Percentiles rank a stretch among this genome's conserved stretches.
Conservation (phyloP, 768 basidiomycete genomes). For the Pleurotus sapidus region DNA sequence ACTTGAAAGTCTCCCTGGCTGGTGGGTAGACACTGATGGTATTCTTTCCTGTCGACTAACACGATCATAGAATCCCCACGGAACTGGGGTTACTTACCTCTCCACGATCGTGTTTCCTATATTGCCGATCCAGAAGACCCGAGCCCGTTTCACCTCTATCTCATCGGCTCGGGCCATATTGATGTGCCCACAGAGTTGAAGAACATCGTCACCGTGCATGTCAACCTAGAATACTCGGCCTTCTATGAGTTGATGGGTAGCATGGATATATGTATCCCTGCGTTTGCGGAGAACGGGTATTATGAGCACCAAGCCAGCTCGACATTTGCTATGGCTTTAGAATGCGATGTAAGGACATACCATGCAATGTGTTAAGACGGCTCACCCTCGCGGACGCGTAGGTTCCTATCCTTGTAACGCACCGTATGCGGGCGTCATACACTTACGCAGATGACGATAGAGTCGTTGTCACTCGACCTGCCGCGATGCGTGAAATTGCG, state of each 20-base stretch:
- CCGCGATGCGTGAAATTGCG: conserved; percentile 35
- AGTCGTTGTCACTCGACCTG: conserved; percentile 34
- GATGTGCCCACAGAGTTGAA: conserved; percentile 31
- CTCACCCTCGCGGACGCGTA: conserved; percentile 7
- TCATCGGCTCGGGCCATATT: conserved; percentile 29
- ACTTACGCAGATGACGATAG: conserved; percentile 33
- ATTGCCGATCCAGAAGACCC: conserved; percentile 19
- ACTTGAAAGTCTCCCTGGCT: conserved; percentile 27
- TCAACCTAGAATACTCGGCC: conserved; percentile 29
- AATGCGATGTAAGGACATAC: conserved; percentile 29
- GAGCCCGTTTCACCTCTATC: conserved; percentile 28
- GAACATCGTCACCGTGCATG: conserved; percentile 33
- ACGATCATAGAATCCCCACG: conserved; percentile 24
- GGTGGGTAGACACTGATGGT: conserved; percentile 16
- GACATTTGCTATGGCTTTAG: conserved; percentile 35
- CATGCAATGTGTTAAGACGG: not conserved
- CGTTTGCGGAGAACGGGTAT: conserved; percentile 33
- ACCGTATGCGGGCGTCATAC: conserved; percentile 34
- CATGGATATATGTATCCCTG: conserved; percentile 39
- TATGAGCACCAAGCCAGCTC: conserved; percentile 37
- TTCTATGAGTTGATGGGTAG: conserved; percentile 33
- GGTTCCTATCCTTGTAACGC: conserved; percentile 39
- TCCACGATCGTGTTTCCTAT: conserved; percentile 19
- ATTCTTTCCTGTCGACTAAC: not conserved
- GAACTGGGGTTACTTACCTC: conserved; percentile 34